A percentile compares a stretch with the other conserved stretches of the same genome.
Evolutionary conservation across 2,329 filamentous ascomycete species (phyloP).

Genomic region (Verticillium nubilum): DNA sequence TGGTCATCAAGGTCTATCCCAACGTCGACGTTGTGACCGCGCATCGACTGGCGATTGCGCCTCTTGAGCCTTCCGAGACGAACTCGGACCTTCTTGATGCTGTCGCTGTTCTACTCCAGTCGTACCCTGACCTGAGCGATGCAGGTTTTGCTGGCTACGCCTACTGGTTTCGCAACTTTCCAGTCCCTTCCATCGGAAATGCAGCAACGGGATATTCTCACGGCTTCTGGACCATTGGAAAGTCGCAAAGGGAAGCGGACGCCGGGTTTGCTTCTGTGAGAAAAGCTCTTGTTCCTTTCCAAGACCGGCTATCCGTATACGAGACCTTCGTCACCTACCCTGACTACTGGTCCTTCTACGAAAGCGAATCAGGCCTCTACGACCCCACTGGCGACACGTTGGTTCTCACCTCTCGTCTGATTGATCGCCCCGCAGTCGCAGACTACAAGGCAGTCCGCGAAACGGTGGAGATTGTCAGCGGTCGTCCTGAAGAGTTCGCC

Average conservation of each 20-base stretch:
- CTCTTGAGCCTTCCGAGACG: slow-evolving; percentile 13
- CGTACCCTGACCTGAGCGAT: slow-evolving; percentile 22
- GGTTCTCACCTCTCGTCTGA: slow-evolving; percentile 20
- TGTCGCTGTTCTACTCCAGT: slow-evolving; percentile 21
- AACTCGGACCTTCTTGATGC: slow-evolving; percentile 20
- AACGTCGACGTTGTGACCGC: slow-evolving; percentile 16
- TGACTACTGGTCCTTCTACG: slow-evolving; percentile 24
- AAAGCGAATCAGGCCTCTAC: slow-evolving; percentile 16
- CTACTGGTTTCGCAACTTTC: slow-evolving; percentile 20
- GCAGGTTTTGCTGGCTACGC: slow-evolving; percentile 23
- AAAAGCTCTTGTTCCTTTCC: slow-evolving; percentile 11
- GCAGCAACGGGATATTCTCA: slow-evolving; percentile 21
- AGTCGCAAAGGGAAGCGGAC: slow-evolving; percentile 15
- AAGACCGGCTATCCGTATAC: slow-evolving; percentile 14
- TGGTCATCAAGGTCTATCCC: slow-evolving; percentile 31
- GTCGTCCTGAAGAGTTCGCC: slow-evolving; percentile 14
- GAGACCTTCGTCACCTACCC: slow-evolving; percentile 16
- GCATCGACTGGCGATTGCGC: slow-evolving; percentile 17
- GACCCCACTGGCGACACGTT: slow-evolving; percentile 16
- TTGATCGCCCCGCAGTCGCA: slow-evolving; percentile 15
- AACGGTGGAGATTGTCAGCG: slow-evolving; percentile 19
- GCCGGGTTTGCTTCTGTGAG: slow-evolving; percentile 13
- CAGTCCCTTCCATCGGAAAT: slow-evolving; percentile 15
- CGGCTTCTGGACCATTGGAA: slow-evolving; percentile 20
- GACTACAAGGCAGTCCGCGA: slow-evolving; percentile 13